Evolutionary conservation across 371 early-diverging fungal species (phyloP), one percentile per base, ranked within the genome.

Genomic region (Parasitella parasitica): DNA sequence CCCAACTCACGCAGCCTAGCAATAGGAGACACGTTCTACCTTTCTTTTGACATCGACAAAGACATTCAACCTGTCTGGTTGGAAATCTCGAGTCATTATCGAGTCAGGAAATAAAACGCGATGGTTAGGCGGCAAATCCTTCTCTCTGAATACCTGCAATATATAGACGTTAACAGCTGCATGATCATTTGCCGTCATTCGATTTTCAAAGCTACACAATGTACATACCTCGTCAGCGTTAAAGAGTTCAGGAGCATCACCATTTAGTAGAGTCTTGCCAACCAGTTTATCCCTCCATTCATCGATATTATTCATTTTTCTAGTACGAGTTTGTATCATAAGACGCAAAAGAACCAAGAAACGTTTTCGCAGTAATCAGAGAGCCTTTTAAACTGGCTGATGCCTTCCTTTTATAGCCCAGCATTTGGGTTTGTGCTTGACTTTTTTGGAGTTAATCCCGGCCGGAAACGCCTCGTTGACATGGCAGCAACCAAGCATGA

Each of bases 61-160:
- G 0, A 80, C 61, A 53, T 80, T 80, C n/a, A 80, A 43, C 15
- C 81, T 63, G 0, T 73, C 71, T 12, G 68, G 64, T 13, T 66
- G 60, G 39, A 53, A 77, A 26, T 80, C 81, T 72, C 68, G 70
- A 0, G 81, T 77, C 37, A 65, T 43, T 0, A 68, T 28, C 1
- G 61, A 16, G 15, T 66, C 61, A 2, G 69, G 72, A 6, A 57
- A 28, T 7, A 77, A 24, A 35, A 80, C 51, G 0, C 81, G 70
- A 39, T 67, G 53, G n/a, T 48, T 49, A 15, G 46, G 8, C 0
- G 81, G 81, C 1, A 80, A 52, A 0, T 80, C 72, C 9, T 60
- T 70, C 12, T 38, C 39, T n/a, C 61, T 67, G 18, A 63, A 39
- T 32, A 51, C 16, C 59, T 63, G 11, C 2, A n/a, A 53, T 35